Evolutionary conservation across 768 basidiomycete species (phyloP).

Genomic region (Leucosporidium scottii): DNA sequence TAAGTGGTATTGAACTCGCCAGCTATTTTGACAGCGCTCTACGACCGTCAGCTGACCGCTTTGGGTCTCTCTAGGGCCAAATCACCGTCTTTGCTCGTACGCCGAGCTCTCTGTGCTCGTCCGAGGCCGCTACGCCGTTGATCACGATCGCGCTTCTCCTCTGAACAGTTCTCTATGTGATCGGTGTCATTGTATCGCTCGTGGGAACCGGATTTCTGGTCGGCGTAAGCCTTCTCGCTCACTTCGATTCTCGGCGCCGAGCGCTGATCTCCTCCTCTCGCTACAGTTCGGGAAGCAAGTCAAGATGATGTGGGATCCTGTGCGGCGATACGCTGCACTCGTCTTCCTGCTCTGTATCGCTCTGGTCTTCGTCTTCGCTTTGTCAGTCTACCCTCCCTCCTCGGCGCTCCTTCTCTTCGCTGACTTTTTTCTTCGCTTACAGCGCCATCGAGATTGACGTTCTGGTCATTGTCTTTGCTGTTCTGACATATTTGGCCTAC

Average conservation of each 20-base stretch:
- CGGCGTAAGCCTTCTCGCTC: constrained; percentile 9
- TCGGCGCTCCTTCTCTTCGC: background rate
- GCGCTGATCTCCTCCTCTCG: background rate
- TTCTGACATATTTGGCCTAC: constrained; percentile 20
- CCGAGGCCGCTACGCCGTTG: too few species aligned
- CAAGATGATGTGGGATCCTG: constrained; percentile 32
- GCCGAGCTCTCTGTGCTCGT: background rate
- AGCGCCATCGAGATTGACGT: constrained; percentile 21
- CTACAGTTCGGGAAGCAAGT: constrained; percentile 22
- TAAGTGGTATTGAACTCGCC: too few species aligned
- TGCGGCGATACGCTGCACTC: constrained; percentile 23
- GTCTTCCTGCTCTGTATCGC: background rate
- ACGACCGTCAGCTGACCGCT: too few species aligned
- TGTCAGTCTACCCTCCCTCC: too few species aligned
- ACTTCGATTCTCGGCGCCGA: background rate
- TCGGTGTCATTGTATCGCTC: constrained; percentile 22
- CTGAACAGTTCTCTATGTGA: constrained; percentile 15
- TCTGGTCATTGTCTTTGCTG: constrained; percentile 27
- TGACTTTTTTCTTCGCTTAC: constrained; percentile 9
- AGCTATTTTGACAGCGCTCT: too few species aligned
- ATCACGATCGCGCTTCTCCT: too few species aligned
- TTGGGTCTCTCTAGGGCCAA: constrained; percentile 4
- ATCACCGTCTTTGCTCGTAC: constrained; percentile 18
- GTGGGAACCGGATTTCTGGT: constrained; percentile 27
- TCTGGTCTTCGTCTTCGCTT: background rate